Conservation (phyloP, 176 grass and related monocot genomes). For the Carex littledalei region DNA sequence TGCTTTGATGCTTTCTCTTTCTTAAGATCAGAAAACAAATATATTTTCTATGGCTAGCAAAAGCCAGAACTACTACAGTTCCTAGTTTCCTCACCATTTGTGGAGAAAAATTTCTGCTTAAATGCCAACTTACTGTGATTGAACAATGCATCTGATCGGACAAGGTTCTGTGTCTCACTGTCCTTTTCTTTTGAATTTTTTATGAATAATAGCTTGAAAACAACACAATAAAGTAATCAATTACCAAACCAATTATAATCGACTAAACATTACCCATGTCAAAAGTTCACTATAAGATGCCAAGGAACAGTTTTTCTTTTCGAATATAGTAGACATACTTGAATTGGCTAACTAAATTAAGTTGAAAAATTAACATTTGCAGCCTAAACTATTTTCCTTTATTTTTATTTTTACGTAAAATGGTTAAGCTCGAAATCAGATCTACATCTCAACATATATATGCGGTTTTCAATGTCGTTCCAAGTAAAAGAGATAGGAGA, state of each 20-base stretch:
- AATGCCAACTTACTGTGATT: slow-evolving; percentile 13
- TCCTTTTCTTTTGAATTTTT: not conserved
- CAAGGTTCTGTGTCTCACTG: not conserved
- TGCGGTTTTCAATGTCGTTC: too few relatives aligned
- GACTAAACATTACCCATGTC: not conserved
- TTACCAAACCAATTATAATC: not conserved
- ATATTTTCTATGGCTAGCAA: slow-evolving; percentile 10
- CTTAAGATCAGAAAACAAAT: not conserved
- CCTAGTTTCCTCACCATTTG: slow-evolving; percentile 25
- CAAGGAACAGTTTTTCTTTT: not conserved
- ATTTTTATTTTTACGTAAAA: too few relatives aligned
- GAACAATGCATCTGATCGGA: slow-evolving; percentile 1
- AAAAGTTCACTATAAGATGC: not conserved
- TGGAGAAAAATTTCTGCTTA: slow-evolving; percentile 9
- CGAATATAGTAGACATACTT: not conserved
- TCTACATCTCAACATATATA: too few relatives aligned
- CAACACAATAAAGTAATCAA: not conserved
- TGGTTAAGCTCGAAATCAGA: too few relatives aligned
- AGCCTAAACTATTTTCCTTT: too few relatives aligned
- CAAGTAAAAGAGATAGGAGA: too few relatives aligned
- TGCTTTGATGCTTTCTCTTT: not conserved
- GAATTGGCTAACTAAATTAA: not conserved
- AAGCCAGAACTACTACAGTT: slow-evolving; percentile 21
- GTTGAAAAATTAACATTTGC: too few relatives aligned
- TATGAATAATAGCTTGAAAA: not conserved